Evolutionary conservation across 108 stramenopile species (phyloP).

Genomic region (Cylindrotheca fusiformis): DNA sequence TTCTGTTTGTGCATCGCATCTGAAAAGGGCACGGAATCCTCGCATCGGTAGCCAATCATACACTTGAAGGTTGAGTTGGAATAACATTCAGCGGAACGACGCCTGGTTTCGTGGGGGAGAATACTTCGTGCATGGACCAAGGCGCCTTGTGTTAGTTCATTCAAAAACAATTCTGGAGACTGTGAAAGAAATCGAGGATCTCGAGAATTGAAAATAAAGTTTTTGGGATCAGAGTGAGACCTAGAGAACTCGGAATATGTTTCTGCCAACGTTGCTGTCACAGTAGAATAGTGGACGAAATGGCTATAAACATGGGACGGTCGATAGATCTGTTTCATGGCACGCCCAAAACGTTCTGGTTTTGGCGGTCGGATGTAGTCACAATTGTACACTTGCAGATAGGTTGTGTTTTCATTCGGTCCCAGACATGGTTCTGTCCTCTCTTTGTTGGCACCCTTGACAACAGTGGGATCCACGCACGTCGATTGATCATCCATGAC

Average conservation of each 20-base stretch:
- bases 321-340: conserved; percentile 80
- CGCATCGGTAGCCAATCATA: conserved; percentile 28
- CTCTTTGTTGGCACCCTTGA: conserved; percentile 33
- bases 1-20: conserved; percentile 21
- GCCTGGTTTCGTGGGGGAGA: conserved; percentile 29
- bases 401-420: conserved; percentile 48
- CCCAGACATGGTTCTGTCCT: conserved; percentile 39
- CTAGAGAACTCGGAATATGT: conserved; percentile 31
- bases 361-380: conserved; percentile 73
- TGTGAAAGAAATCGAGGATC: neutral
- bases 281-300: conserved; percentile 84
- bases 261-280: conserved; percentile 43
- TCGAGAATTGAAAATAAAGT: neutral
- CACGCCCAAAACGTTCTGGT: conserved; percentile 61
- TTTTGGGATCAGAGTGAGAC: neutral
- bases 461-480: conserved; percentile 15
- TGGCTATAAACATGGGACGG: conserved; percentile 69
- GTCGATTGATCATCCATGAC: conserved; percentile 24
- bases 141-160: conserved; percentile 67
- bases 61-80: conserved; percentile 12
- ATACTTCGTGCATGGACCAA: conserved; percentile 65
- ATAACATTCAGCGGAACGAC: conserved; percentile 27
- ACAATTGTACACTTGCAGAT: conserved; percentile 83
- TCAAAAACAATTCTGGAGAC: conserved; percentile 34
- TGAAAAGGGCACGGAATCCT: conserved; percentile 17